A percentile compares a stretch with the other conserved stretches of the same genome.
Conservation (phyloP, 2,329 filamentous ascomycete genomes). For the Trichophaea hybrida region DNA sequence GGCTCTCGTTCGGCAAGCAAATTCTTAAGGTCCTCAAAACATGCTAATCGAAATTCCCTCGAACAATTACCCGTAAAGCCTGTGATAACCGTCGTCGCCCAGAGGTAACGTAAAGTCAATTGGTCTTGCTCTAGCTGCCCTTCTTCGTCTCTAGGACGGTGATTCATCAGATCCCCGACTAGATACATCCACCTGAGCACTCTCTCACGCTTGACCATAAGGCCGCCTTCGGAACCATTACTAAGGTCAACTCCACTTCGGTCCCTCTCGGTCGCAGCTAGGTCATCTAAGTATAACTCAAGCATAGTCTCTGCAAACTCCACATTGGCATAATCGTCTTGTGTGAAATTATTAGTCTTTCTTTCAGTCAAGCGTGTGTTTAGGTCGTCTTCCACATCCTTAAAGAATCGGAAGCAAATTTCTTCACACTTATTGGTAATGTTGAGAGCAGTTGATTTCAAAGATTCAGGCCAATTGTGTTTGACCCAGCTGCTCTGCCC, state of each 20-base stretch:
- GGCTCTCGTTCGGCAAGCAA: conserved; percentile 36
- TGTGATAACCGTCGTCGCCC: conserved; percentile 15
- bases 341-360: conserved; percentile 6
- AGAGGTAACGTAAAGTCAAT: conserved; percentile 21
- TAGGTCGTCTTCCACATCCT: conserved; percentile 18
- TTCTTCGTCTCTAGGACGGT: conserved; percentile 22
- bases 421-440: conserved; percentile 24
- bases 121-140: conserved; percentile 23
- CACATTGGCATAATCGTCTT: conserved; percentile 27
- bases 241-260: conserved; percentile 21
- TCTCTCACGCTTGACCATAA: conserved; percentile 16
- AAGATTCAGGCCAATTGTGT: conserved; percentile 26
- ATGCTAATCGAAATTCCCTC: conserved; percentile 25
- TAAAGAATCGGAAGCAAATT: conserved; percentile 21
- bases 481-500: conserved; percentile 21
- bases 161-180: conserved; percentile 25
- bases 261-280: conserved; percentile 23
- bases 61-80: conserved; percentile 22
- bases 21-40: conserved; percentile 40
- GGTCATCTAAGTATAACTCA: conserved; percentile 46
- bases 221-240: conserved; percentile 5
- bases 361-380: conserved; percentile 8
- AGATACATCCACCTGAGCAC: conserved; percentile 24
- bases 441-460: conserved; percentile 22
- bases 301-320: conserved; percentile 44